Conservation (phyloP, 139 green algal genomes). For the Closterium sp. region DNA sequence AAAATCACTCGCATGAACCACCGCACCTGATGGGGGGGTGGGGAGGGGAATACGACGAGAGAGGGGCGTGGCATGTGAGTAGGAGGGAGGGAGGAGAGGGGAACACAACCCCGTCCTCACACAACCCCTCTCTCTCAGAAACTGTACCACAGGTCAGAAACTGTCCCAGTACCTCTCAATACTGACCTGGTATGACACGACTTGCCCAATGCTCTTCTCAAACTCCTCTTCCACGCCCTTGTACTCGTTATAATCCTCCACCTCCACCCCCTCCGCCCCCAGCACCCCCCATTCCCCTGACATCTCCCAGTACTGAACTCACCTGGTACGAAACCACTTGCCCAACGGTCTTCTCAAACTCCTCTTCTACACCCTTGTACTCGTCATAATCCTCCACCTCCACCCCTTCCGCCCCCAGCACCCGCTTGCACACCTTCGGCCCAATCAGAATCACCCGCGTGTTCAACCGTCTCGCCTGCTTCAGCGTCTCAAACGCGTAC, state of each 20-base stretch:
- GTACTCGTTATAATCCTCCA: conserved; percentile 11
- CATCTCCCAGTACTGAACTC: too few species aligned
- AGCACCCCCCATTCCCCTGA: too few species aligned
- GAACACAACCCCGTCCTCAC: too few species aligned
- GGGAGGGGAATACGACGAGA: too few species aligned
- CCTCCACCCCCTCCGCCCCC: not conserved
- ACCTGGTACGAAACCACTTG: not conserved
- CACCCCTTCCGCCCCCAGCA: not conserved
- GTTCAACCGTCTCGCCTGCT: conserved; percentile 14
- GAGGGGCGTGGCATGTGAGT: too few species aligned
- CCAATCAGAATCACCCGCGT: conserved; percentile 4
- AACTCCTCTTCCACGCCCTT: conserved; percentile 22
- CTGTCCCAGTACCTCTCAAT: too few species aligned
- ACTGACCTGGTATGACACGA: conserved; percentile 10
- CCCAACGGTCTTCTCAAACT: conserved; percentile 7
- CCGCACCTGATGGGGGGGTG: too few species aligned
- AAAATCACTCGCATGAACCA: too few species aligned
- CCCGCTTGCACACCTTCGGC: not conserved
- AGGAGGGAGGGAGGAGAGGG: too few species aligned
- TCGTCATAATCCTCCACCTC: not conserved
- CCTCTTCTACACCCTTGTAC: conserved; percentile 13
- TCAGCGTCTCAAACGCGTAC: not conserved
- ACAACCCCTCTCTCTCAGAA: too few species aligned
- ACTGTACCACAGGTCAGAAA: too few species aligned
- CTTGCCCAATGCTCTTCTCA: not conserved